phyloP scores from a whole-genome alignment of 306 rosid species.

The Cicer yamashitae region DNA sequence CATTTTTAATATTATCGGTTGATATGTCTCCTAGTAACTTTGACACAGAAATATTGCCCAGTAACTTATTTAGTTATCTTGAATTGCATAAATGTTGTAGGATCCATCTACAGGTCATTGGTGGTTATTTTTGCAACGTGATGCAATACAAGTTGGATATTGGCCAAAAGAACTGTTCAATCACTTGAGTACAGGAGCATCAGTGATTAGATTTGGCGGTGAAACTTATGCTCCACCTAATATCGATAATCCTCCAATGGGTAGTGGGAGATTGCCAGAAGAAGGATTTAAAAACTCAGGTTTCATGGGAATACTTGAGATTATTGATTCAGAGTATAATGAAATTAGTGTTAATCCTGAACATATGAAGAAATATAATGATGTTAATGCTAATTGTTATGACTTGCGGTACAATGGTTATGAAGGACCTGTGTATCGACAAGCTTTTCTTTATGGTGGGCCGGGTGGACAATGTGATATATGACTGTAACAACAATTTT shows the following conservation, averaged over 20 bases:
- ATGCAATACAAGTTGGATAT: background rate
- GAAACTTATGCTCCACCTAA: background rate
- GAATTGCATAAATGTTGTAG: background rate
- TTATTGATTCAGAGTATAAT: background rate
- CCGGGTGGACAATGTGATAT: slow-evolving; percentile 8
- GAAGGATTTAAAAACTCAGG: background rate
- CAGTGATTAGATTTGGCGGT: slow-evolving; percentile 15
- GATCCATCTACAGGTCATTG: slow-evolving; percentile 17
- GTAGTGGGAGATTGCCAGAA: slow-evolving; percentile 14
- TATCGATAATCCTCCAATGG: slow-evolving; percentile 28
- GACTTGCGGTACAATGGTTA: background rate
- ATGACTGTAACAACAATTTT: background rate
- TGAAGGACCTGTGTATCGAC: background rate
- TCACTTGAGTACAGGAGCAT: background rate
- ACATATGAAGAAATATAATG: background rate
- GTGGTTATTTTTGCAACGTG: background rate
- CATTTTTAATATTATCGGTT: too few relatives aligned
- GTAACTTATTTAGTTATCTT: too few relatives aligned
- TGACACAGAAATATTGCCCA: too few relatives aligned
- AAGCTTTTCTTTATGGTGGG: slow-evolving; percentile 24
- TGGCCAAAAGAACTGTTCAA: slow-evolving; percentile 26
- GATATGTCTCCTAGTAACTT: background rate
- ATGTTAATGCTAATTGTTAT: background rate
- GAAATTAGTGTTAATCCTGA: background rate
- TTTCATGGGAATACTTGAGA: background rate